phyloP scores from a whole-genome alignment of 2,329 filamentous ascomycete genomes.

The Aspergillus aculeatus region DNA sequence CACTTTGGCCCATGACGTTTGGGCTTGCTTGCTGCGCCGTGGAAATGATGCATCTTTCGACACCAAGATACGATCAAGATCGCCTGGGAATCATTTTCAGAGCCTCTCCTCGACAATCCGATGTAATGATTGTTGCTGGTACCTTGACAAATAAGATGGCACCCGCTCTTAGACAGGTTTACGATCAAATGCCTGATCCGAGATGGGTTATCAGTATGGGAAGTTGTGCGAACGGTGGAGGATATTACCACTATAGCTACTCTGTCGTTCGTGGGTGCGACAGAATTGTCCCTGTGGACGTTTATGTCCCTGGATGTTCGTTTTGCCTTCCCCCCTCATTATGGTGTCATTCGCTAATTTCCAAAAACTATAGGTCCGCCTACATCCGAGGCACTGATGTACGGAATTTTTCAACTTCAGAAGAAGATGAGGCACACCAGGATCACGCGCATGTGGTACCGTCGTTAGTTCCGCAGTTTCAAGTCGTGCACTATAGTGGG shows the following conservation, averaged over 20 bases:
- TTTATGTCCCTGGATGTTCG: slow-evolving; percentile 79
- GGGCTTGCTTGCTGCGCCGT: slow-evolving; percentile 86
- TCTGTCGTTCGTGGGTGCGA: slow-evolving; percentile 75
- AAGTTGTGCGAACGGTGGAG: slow-evolving; percentile 79
- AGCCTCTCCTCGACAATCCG: slow-evolving; percentile 80
- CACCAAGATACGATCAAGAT: slow-evolving; percentile 87
- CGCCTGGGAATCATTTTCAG: slow-evolving; percentile 87
- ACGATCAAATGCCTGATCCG: slow-evolving; percentile 94
- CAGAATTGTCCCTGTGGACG: slow-evolving; percentile 77
- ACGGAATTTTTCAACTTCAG: slow-evolving; percentile 74
- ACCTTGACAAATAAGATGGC: slow-evolving; percentile 97
- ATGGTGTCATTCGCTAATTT: slow-evolving; percentile 6
- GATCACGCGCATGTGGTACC: slow-evolving; percentile 60
- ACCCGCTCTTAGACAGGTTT: slow-evolving; percentile 82
- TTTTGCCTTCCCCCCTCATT: slow-evolving; percentile 33
- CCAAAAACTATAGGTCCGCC: slow-evolving; percentile 43
- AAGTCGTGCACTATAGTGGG: background rate
- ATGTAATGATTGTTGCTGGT: slow-evolving; percentile 91
- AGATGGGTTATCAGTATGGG: slow-evolving; percentile 87
- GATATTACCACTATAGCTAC: slow-evolving; percentile 88
- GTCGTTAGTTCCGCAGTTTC: slow-evolving; percentile 38
- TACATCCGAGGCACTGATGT: slow-evolving; percentile 57
- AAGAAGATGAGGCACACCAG: slow-evolving; percentile 68
- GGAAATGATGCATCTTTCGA: slow-evolving; percentile 93
- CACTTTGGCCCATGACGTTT: slow-evolving; percentile 90